Evolutionary conservation across 257 asterid genomes (phyloP).

Genomic region (Rehmannia glutinosa): DNA sequence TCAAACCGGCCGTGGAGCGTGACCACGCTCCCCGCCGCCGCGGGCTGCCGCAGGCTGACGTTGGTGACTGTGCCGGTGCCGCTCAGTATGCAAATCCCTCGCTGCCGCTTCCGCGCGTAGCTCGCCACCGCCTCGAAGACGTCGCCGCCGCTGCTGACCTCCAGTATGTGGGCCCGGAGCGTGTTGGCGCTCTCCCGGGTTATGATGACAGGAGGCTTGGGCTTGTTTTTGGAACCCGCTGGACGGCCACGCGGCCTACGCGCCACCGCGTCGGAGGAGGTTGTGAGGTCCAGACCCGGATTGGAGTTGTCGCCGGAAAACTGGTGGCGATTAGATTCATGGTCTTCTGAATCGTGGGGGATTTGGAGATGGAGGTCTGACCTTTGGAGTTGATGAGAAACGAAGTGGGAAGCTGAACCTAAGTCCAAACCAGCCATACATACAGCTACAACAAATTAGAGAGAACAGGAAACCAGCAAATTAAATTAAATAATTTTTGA

Average conservation of each 20-base stretch:
- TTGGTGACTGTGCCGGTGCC: slow-evolving; percentile 82
- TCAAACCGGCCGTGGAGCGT: slow-evolving; percentile 78
- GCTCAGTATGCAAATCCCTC: slow-evolving; percentile 70
- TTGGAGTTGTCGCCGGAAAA: slow-evolving; percentile 31
- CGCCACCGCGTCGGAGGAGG: slow-evolving; percentile 37
- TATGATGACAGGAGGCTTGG: slow-evolving; percentile 82
- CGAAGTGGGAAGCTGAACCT: slow-evolving; percentile 58
- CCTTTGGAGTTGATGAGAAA: slow-evolving; percentile 54
- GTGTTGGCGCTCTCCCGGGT: slow-evolving; percentile 89
- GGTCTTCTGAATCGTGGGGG: slow-evolving; percentile 34
- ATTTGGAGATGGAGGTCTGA: slow-evolving; percentile 53
- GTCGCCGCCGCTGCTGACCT: slow-evolving; percentile 69
- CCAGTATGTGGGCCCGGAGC: slow-evolving; percentile 84
- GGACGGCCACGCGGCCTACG: slow-evolving; percentile 67
- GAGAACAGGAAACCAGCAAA: slow-evolving; percentile 14
- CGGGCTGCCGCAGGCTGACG: slow-evolving; percentile 72
- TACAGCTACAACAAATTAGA: slow-evolving; percentile 5
- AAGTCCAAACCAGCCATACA: slow-evolving; percentile 84
- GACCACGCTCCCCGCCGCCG: slow-evolving; percentile 60
- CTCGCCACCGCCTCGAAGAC: slow-evolving; percentile 76
- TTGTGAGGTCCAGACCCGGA: slow-evolving; percentile 25
- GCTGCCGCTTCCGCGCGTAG: slow-evolving; percentile 66
- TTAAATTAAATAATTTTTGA: slow-evolving; percentile 15
- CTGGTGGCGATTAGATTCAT: slow-evolving; percentile 23
- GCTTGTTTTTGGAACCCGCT: slow-evolving; percentile 78